These are phyloP conservation scores for Komagataella pastoris DNA, from an alignment of 805 yeast species.

Conservation along the genomic window DNA sequence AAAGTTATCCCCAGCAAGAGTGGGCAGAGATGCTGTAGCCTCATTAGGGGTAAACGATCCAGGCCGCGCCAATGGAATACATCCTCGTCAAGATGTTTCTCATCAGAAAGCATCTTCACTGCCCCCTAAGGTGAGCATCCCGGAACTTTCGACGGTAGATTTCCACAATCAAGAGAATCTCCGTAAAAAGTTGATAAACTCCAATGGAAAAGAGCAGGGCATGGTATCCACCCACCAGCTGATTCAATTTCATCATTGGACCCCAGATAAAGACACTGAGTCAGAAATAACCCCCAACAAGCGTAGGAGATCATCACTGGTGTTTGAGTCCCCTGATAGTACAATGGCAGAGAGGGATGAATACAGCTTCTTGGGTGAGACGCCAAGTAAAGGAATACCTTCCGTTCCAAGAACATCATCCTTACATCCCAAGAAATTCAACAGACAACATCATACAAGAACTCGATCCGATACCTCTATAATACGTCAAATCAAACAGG, in stretches of 20 bases:
- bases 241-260: slow-evolving; percentile 39
- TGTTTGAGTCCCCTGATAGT: not conserved
- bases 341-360: not conserved
- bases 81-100: not conserved
- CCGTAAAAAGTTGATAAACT: slow-evolving; percentile 4
- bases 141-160: slow-evolving; percentile 16
- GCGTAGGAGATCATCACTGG: slow-evolving; percentile 1
- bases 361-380: not conserved
- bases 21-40: slow-evolving; percentile 65
- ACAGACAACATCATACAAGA: not conserved
- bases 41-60: slow-evolving; percentile 13
- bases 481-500: not conserved
- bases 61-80: not conserved
- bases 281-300: not conserved
- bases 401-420: not conserved
- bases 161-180: slow-evolving; percentile 8
- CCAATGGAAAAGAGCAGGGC: slow-evolving; percentile 17
- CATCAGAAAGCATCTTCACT: slow-evolving; percentile 14
- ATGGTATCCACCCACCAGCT: slow-evolving; percentile 21
- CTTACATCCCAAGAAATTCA: not conserved
- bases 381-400: not conserved
- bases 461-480: not conserved
- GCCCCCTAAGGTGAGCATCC: slow-evolving; percentile 22
- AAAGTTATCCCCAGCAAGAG: slow-evolving; percentile 53
- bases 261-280: slow-evolving; percentile 14